Percentiles rank a stretch among this genome's conserved stretches.
phyloP scores from a whole-genome alignment of 192 early-diverging fungal species.

The Pilaira anomala region DNA sequence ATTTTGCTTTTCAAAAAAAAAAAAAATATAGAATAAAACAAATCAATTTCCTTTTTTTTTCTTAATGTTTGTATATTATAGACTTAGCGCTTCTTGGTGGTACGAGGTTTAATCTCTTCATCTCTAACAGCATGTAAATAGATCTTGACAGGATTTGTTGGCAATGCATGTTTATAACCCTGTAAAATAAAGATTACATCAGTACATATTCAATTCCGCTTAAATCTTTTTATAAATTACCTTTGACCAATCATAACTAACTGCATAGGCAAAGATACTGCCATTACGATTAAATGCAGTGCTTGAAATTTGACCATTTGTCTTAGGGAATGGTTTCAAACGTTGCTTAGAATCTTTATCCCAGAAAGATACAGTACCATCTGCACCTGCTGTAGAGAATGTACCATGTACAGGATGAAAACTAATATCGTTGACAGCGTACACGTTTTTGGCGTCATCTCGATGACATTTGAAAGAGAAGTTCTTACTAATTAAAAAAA shows the following conservation, averaged over 20 bases:
- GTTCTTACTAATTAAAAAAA: slow-evolving; percentile 50
- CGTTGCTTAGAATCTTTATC: slow-evolving; percentile 90
- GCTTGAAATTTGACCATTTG: slow-evolving; percentile 63
- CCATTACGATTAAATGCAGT: slow-evolving; percentile 79
- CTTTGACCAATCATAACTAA: slow-evolving; percentile 85
- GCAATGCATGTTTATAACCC: slow-evolving; percentile 66
- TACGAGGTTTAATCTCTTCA: slow-evolving; percentile 78
- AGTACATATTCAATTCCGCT: no score
- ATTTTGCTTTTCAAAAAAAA: background rate
- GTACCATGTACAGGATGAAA: slow-evolving; percentile 87
- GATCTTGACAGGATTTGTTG: slow-evolving; percentile 67
- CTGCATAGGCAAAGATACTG: slow-evolving; percentile 87
- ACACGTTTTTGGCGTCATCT: slow-evolving; percentile 59
- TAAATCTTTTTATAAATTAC: slow-evolving; percentile 28
- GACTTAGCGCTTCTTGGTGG: slow-evolving; percentile 40
- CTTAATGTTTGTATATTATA: background rate
- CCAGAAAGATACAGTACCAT: slow-evolving; percentile 90
- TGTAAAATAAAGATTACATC: slow-evolving; percentile 25
- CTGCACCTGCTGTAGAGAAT: slow-evolving; percentile 82
- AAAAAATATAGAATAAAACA: background rate
- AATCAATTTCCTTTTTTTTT: slow-evolving; percentile 1
- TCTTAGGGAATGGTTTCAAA: slow-evolving; percentile 70
- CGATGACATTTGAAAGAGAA: slow-evolving; percentile 97
- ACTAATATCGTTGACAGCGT: slow-evolving; percentile 65
- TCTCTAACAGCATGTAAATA: slow-evolving; percentile 75